Evolutionary conservation across 2,329 filamentous ascomycete genomes (phyloP), one percentile per base, ranked within the genome.

Genomic region (Paraphoma sp.): DNA sequence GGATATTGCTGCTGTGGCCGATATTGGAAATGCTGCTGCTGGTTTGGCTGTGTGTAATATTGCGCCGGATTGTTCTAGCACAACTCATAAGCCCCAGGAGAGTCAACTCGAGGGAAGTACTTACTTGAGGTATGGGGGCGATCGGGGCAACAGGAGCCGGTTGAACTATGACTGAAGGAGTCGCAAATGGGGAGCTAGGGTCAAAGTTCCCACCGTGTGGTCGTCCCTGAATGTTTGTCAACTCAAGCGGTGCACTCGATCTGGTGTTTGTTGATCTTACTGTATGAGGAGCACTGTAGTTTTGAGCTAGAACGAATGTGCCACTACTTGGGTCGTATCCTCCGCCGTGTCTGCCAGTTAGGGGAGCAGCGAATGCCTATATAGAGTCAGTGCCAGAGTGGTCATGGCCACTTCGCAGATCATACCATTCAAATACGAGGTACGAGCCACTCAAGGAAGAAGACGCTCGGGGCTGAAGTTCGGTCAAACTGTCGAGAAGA

Each of bases 281-380:
- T 6, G 56, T 48, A 52, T 54, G 48, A 16, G 9, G 42, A 52
- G 57, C 51, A 6, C 23, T 53, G 11, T 54, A 47, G 10, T 45
- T 40, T 9, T 46, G 47, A 17, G 54, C 44, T 31, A 47, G 57
- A 6, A 57, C 53, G 45, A 64, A 68, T 1, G 55, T 46, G 41
- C 55, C 51, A 28, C 43, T 44, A 48, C 56, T 58, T 11, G 65
- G 65, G 51, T 63, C 61, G 29, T 61, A 62, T 29, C 60, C 65
- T 48, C 68, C 64, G 29, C 67, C 67, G 66, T 70, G 67, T 54
- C 52, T 57, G 31, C 52, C 55, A 51, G 54, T 28, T 6, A 48
- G 18, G 36, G 53, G 48, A 16, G 53, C 41, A 59, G 57, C 30
- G 45, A 64, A 66, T 54, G 63, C 68, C 68, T 70, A 53, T n/a